These are phyloP conservation scores for Geotrichum klebahnii DNA, from an alignment of 1,139 yeast species.

Conservation along the genomic window DNA sequence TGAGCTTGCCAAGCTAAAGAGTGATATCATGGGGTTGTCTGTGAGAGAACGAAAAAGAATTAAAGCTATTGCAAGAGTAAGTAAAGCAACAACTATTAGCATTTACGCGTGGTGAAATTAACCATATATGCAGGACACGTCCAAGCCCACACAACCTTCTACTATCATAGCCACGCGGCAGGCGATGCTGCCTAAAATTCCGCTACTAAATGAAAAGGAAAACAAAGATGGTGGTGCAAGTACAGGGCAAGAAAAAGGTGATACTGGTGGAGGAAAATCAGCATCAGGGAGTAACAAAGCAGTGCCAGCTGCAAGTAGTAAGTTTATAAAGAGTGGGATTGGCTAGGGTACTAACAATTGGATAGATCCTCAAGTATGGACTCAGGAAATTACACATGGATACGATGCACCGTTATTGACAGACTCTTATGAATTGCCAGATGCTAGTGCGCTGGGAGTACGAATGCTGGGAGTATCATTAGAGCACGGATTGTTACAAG, in stretches of 20 bases:
- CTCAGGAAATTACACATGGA: constrained; percentile 90
- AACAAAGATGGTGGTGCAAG: constrained; percentile 24
- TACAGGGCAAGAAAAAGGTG: constrained; percentile 19
- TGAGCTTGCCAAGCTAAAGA: constrained; percentile 78
- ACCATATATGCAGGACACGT: constrained; percentile 56
- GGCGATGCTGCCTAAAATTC: constrained; percentile 80
- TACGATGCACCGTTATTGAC: constrained; percentile 77
- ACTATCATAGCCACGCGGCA: constrained; percentile 79
- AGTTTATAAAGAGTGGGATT: constrained; percentile 1
- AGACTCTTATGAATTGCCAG: constrained; percentile 80
- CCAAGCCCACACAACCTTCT: constrained; percentile 69
- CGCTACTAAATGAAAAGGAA: constrained; percentile 54
- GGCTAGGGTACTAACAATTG: constrained; percentile 10
- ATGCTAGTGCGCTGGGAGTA: constrained; percentile 60
- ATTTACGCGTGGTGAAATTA: not conserved
- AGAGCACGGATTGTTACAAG: constrained; percentile 88
- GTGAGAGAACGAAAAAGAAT: constrained; percentile 80
- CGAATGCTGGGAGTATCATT: constrained; percentile 80
- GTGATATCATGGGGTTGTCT: constrained; percentile 82
- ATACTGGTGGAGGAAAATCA: not conserved
- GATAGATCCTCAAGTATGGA: constrained; percentile 63
- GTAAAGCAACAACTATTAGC: constrained; percentile 6
- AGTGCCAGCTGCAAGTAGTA: not conserved
- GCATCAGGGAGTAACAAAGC: not conserved
- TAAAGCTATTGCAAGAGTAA: constrained; percentile 63